phyloP scores from a whole-genome alignment of 1,139 yeast species.

The Barnettozyma hawaiiensis region DNA sequence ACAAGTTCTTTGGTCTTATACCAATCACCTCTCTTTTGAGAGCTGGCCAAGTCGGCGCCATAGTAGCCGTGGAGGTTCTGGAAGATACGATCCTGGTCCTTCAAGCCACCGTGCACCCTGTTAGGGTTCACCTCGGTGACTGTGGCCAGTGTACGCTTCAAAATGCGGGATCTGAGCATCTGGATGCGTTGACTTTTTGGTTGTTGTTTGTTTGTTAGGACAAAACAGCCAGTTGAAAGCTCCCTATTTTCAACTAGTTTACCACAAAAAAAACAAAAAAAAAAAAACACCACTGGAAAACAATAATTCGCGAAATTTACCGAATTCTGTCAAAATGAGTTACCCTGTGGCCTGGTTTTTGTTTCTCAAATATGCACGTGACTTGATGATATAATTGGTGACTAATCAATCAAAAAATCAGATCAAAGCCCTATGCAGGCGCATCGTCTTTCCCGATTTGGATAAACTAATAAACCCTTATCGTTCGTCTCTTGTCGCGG shows the following conservation, averaged over 20 bases:
- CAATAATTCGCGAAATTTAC: background rate
- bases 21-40: constrained; percentile 85
- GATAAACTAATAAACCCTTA: constrained; percentile 13
- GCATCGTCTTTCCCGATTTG: constrained; percentile 16
- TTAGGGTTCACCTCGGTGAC: constrained; percentile 40
- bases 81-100: constrained; percentile 79
- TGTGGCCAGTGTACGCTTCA: constrained; percentile 26
- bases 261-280: too few relatives aligned
- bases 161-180: constrained; percentile 10
- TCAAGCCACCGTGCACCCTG: constrained; percentile 66
- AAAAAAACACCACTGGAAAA: too few relatives aligned
- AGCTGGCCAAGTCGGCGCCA: constrained; percentile 69
- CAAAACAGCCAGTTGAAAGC: background rate
- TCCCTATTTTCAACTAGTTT: background rate
- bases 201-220: constrained; percentile 1
- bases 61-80: constrained; percentile 73
- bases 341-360: too few relatives aligned
- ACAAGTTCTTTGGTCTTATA: constrained; percentile 81
- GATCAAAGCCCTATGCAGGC: too few relatives aligned
- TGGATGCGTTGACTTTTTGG: background rate
- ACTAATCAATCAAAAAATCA: too few relatives aligned
- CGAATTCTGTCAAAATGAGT: background rate
- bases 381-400: too few relatives aligned
- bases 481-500: too few relatives aligned
- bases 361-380: too few relatives aligned